Base-by-base conservation (phyloP, 768 basidiomycete genomes). In the Auricularia sp. region DNA sequence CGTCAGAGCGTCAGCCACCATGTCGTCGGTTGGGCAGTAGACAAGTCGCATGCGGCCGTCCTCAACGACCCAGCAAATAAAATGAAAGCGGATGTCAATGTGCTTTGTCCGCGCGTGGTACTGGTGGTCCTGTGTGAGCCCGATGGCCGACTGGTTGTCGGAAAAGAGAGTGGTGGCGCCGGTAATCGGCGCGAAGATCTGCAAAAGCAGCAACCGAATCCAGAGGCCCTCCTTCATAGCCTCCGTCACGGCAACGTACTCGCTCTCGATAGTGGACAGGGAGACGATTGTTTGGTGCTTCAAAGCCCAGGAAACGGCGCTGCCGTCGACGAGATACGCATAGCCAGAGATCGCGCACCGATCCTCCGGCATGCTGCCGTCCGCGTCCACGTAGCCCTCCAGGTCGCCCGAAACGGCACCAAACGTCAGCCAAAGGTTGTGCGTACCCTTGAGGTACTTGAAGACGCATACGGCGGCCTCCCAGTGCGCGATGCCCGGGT, bases 211-310 rank as follows among this genome's bases (percentile, higher is more conserved):
- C 0, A 61, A 58, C 1, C 65, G 66, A 4, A 76, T 64, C 76
- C 74, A 77, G 2, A 76, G 43, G 2, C 74, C 69, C 56, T 78
- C 75, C 64, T 72, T 69, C 21, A 70, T 66, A 4, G 76, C 70
- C 36, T 78, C 70, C 16, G 71, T 68, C 0, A 72, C 68, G 3
- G 79, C 77, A 54, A 80, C 76, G 67, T 82, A 81, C 68, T 83
- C 80, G 1, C 80, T 77, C 68, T 81, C 77, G 6, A 69, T 76
- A 0, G 74, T 78, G 2, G 77, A 79, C 5, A 76, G 71, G 3
- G 74, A 70, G 7, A 78, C 68, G 33, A 76, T 69, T 1, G 69
- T 66, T 62, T 81, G 78, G 51, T 72, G 69, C 67, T 75, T 76
- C 2, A 75, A 72, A 14, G 63, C 66, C 74, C 77, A 78, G 29